phyloP scores from a whole-genome alignment of 2,329 filamentous ascomycete species.

The Apiospora phragmitis region DNA sequence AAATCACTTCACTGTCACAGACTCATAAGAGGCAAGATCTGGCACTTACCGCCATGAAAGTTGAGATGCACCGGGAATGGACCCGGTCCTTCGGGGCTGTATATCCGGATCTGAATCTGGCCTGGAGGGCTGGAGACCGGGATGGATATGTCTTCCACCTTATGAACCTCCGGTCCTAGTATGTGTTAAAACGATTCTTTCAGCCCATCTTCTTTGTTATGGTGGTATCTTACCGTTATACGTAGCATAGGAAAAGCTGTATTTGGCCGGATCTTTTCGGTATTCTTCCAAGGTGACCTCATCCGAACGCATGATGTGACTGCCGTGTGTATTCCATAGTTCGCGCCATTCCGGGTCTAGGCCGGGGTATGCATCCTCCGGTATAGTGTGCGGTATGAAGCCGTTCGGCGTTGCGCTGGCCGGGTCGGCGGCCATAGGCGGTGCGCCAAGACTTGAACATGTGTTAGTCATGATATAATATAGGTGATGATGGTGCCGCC shows the following conservation, averaged over 20 bases:
- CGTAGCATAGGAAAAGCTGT: slow-evolving; percentile 32
- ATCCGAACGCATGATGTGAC: slow-evolving; percentile 27
- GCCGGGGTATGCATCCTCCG: slow-evolving; percentile 17
- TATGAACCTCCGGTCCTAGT: slow-evolving; percentile 10
- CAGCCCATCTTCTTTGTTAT: not conserved
- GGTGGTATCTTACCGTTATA: slow-evolving; percentile 14
- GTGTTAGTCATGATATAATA: not conserved
- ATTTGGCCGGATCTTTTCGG: slow-evolving; percentile 24
- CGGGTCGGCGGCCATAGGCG: not conserved
- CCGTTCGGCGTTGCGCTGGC: not conserved
- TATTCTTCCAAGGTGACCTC: slow-evolving; percentile 30
- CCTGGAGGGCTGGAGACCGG: slow-evolving; percentile 26
- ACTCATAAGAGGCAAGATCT: too few relatives aligned
- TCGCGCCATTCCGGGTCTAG: slow-evolving; percentile 30
- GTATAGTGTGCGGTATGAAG: not conserved
- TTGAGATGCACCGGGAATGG: slow-evolving; percentile 28
- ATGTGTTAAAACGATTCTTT: not conserved
- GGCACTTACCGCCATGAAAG: slow-evolving; percentile 26
- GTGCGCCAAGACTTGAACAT: not conserved
- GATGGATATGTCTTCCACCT: slow-evolving; percentile 21
- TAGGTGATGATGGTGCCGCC: not conserved
- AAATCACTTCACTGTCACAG: too few relatives aligned
- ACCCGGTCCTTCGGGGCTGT: slow-evolving; percentile 27
- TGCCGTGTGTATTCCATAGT: slow-evolving; percentile 30
- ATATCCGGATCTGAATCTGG: slow-evolving; percentile 25